Evolutionary conservation across 768 basidiomycete species (phyloP), one percentile per base, ranked within the genome.

Genomic region (Mycena alexandri): DNA sequence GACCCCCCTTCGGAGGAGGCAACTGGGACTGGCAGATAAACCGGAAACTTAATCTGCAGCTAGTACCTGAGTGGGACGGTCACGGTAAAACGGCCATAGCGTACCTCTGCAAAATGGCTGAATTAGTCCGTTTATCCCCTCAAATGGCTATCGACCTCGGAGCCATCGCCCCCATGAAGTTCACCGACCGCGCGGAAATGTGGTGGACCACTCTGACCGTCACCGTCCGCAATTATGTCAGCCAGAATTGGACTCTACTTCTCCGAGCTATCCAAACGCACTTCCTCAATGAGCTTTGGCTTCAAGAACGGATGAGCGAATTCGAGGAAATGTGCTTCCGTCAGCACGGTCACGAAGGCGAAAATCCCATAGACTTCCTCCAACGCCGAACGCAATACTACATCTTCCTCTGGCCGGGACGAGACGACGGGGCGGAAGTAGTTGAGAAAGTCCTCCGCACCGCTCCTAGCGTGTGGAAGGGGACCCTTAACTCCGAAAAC

Each of bases 91-190:
- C n/a, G n/a, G n/a, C n/a, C n/a, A n/a, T n/a, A n/a, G n/a, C n/a
- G n/a, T n/a, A n/a, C n/a, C n/a, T n/a, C n/a, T n/a, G n/a, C n/a
- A 33, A 13, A 17, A 24, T 36, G 33, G 33, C 22, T 8, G 48
- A 50, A 17, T 22, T 50, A n/a, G 22, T 50, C 7, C 52, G 52
- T 13, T 19, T 53, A 17, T 33, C 33, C 16, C 52, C 52, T 3
- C 52, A 53, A 53, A 53, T 53, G 52, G 8, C 36, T 19, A 19
- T 53, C 17, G 33, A 53, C n/a, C 52, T 53, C 14, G 52, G 52
- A 2, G 52, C 52, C 3, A 21, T 53, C n/a, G 52, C 52, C 13
- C 47, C 47, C 9, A 11, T 50, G 22, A 50, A 50, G 13, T 50
- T 50, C 9, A 50, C 46, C 8, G n/a, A 47, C 14, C 46, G 46